Base-by-base conservation (phyloP, 495 filamentous ascomycete species). In the Penicillium cinerascens region DNA sequence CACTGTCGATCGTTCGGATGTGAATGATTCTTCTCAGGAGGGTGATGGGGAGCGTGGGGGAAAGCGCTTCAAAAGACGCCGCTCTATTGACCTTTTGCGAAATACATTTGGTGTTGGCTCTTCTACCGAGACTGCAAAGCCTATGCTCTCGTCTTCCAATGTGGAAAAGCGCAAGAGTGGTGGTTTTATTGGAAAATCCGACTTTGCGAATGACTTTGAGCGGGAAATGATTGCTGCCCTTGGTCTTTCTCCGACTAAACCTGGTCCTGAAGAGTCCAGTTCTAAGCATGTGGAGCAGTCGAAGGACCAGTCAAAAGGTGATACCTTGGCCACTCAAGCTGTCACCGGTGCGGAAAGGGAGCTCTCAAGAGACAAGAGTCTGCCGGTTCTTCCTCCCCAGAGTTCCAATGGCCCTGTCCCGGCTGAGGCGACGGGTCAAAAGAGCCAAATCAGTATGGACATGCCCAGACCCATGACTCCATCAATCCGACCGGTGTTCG, bases 171-270 rank as follows among this genome's bases (percentile, higher is more conserved):
- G 16, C 35, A 44, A 35, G 17, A 38, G 48, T 22, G 20, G 41
- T 27, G 36, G 8, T 0, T 29, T 44, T 26, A 15, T 20, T 36
- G 41, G 27, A 10, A 25, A 17, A 8, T 55, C 57, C 7, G 39
- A 40, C 13, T 41, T 44, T 36, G 49, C 51, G 6, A 39, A 25
- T 15, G 53, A 59, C 21, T 54, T 68, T 1, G 62, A 59, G 46
- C 55, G 53, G 44, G 63, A 68, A 36, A 59, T 66, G 60, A 58
- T 58, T 47, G 53, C 57, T 44, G 63, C 65, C 9, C 49, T 64
- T 45, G 57, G 63, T 9, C 60, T 68, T 17, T 65, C 59, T 8
- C 59, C 62, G 7, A 56, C 47, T 13, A 57, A 58, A 23, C 16
- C 50, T 35, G 38, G 40, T 39, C 15, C 46, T 22, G 41, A 46